Conservation (phyloP, 1,284 basidiomycete species). For the Tetrapyrgos nigripes region DNA sequence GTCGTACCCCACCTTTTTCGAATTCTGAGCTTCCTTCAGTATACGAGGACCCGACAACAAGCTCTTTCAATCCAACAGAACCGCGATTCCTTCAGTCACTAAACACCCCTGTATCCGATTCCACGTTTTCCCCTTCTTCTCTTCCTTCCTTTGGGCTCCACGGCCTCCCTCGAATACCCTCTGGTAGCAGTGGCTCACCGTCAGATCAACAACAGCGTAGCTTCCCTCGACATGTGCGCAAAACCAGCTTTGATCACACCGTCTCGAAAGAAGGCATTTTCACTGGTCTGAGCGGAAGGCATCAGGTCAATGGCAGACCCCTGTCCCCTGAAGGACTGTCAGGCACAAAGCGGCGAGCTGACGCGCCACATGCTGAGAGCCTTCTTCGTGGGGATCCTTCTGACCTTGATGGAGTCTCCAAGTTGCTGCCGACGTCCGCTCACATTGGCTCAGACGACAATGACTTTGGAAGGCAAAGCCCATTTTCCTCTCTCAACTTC, state of each 20-base stretch:
- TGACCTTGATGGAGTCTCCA: conserved; percentile 44
- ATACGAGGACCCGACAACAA: conserved; percentile 61
- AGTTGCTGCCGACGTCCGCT: conserved; percentile 26
- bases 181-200: conserved; percentile 27
- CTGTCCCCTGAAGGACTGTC: conserved; percentile 61
- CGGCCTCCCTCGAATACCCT: conserved; percentile 32
- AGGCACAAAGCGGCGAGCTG: conserved; percentile 78
- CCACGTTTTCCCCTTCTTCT: conserved; percentile 64
- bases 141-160: conserved; percentile 57
- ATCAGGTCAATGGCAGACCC: conserved; percentile 81
- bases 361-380: conserved; percentile 76
- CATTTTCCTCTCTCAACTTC: conserved; percentile 76
- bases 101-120: conserved; percentile 46
- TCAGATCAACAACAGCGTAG: conserved; percentile 17
- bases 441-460: conserved; percentile 24
- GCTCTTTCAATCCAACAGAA: conserved; percentile 26
- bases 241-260: conserved; percentile 93
- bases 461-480: conserved; percentile 45
- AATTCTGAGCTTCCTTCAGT: conserved; percentile 58
- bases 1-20: conserved; percentile 53
- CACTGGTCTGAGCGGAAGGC: conserved; percentile 64
- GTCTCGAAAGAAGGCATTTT: conserved; percentile 72
- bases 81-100: conserved; percentile 43
- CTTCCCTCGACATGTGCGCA: conserved; percentile 85
- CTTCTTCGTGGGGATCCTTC: conserved; percentile 79